Evolutionary conservation across 495 filamentous ascomycete genomes (phyloP).

Genomic region (Lasiosphaeria hispida): DNA sequence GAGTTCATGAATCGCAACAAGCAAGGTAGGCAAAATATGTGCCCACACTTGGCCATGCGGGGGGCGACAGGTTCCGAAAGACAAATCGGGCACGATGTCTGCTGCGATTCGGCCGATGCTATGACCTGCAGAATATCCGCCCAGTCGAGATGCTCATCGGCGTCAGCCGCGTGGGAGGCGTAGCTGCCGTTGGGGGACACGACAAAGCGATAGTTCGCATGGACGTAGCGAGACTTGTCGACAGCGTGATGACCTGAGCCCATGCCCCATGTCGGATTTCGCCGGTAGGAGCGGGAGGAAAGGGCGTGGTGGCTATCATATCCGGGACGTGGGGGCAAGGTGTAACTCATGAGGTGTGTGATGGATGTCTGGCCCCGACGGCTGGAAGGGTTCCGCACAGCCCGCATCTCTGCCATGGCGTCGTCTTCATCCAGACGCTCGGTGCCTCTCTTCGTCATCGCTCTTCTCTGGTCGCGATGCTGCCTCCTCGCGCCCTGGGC

Average conservation of each 20-base stretch:
- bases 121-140: constrained; percentile 84
- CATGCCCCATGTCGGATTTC: constrained; percentile 77
- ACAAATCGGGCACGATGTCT: constrained; percentile 88
- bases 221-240: constrained; percentile 93
- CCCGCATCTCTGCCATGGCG: constrained; percentile 77
- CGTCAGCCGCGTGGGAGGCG: constrained; percentile 73
- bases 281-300: constrained; percentile 48
- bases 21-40: constrained; percentile 95
- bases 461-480: constrained; percentile 58
- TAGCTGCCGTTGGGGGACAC: constrained; percentile 82
- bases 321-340: constrained; percentile 72
- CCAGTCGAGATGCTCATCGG: constrained; percentile 92
- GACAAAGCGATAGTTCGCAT: constrained; percentile 96
- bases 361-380: constrained; percentile 94
- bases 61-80: constrained; percentile 87
- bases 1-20: constrained; percentile 95
- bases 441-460: constrained; percentile 24
- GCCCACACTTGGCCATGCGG: constrained; percentile 95
- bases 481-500: constrained; percentile 72
- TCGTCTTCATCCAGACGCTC: constrained; percentile 60
- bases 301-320: constrained; percentile 51
- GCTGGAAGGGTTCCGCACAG: constrained; percentile 78
- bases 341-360: constrained; percentile 92
- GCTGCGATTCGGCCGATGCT: constrained; percentile 84
- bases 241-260: constrained; percentile 88